Base-by-base conservation (phyloP, 768 basidiomycete species). In the Lactarius psammicola region DNA sequence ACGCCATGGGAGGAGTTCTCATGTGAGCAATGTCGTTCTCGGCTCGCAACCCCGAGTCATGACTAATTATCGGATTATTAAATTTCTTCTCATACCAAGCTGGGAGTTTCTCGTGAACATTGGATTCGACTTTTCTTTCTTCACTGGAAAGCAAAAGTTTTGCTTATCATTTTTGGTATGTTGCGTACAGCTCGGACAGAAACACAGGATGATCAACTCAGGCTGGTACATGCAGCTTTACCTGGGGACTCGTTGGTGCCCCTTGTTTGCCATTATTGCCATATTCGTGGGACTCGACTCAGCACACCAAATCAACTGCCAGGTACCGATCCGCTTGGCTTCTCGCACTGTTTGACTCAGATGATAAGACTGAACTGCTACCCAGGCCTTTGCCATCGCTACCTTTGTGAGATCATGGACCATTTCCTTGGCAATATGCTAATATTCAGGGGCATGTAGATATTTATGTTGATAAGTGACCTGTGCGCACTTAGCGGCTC, bases 1-100 rank as follows among this genome's bases (percentile, higher is more conserved):
- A 61, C 36, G 3, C 57, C 42, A 17, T 67, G 55, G 55, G 46
- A 15, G 67, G 67, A 44, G 8, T 67, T 42, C 58, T 60, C 56
- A 58, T 67, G 67, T 65, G 55, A 51, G 54, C 26, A 3, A 15
- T 15, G 33, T 33, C 31, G 10, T 30, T 26, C 53, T 18, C 17
- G 15, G 26, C 51, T n/a, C 38, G 26, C 40, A n/a, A n/a, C n/a
- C n/a, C n/a, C n/a, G n/a, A n/a, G n/a, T 38, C 36, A 13, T 13
- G n/a, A n/a, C 36, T 38, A 17, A 17, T 17, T 13, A 3, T n/a
- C n/a, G 6, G 15, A 38, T 17, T 18, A 40, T 40, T 40, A 18
- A 40, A 7, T 18, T 40, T 46, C n/a, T 23, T 46, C 10, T 46
- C 10, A 11, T 23, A 4, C n/a, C 10, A 46, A 46, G 44, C 44